Conservation (phyloP, 2,329 filamentous ascomycete species). For the Trichoderma semiorbis region DNA sequence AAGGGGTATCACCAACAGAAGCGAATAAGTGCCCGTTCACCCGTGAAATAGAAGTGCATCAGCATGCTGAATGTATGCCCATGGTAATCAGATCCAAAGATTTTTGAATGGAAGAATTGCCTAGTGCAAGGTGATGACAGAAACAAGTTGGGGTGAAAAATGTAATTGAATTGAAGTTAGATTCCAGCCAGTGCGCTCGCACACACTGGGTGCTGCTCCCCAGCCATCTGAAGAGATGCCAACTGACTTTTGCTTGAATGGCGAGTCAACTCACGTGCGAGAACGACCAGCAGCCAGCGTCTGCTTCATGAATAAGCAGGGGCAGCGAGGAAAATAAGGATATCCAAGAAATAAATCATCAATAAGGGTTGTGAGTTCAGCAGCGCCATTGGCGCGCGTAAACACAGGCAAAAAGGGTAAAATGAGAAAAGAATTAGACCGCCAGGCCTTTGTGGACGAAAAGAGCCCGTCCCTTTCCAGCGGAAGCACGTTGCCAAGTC, state of each 20-base stretch:
- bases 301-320: constrained; percentile 20
- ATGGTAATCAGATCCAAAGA: constrained; percentile 17
- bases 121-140: constrained; percentile 25
- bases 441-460: constrained; percentile 18
- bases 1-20: constrained; percentile 37
- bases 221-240: background rate
- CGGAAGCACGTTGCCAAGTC: constrained; percentile 14
- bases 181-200: constrained; percentile 24
- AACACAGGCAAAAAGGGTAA: constrained; percentile 5
- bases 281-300: background rate
- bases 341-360: constrained; percentile 1
- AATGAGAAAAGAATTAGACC: constrained; percentile 11
- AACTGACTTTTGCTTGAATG: constrained; percentile 5
- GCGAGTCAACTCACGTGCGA: background rate
- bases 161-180: constrained; percentile 10
- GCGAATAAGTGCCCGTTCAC: constrained; percentile 28
- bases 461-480: constrained; percentile 10
- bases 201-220: constrained; percentile 15
- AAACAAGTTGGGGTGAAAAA: constrained; percentile 24
- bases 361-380: constrained; percentile 19
- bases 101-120: constrained; percentile 25
- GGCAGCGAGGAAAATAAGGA: background rate
- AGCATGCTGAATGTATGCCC: constrained; percentile 22
- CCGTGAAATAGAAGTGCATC: constrained; percentile 18
- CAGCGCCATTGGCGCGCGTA: constrained; percentile 16